phyloP scores from a whole-genome alignment of 2,329 filamentous ascomycete species.

The Bipolaris victoriae region DNA sequence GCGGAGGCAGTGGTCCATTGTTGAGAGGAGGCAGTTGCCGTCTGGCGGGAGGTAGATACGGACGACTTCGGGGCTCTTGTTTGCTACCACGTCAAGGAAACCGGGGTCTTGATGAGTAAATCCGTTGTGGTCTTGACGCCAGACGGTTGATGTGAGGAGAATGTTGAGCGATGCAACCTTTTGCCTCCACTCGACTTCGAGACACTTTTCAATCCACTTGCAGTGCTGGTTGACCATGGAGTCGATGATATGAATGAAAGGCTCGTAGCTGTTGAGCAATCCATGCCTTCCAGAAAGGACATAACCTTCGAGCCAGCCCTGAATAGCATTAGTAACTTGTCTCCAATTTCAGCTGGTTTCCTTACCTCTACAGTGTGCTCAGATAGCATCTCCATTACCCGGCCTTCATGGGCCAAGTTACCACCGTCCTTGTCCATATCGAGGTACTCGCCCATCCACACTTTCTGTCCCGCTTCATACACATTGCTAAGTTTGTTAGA shows the following conservation, averaged over 20 bases:
- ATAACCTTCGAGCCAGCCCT: slow-evolving; percentile 76
- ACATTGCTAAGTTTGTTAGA: slow-evolving; percentile 77
- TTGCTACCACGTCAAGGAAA: slow-evolving; percentile 79
- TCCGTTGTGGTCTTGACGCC: slow-evolving; percentile 83
- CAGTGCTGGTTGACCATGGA: slow-evolving; percentile 87
- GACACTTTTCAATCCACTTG: slow-evolving; percentile 83
- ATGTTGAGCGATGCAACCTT: slow-evolving; percentile 80
- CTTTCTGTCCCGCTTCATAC: slow-evolving; percentile 77
- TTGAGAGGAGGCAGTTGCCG: slow-evolving; percentile 76
- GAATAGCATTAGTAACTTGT: slow-evolving; percentile 10
- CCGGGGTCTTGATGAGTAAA: slow-evolving; percentile 81
- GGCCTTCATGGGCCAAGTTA: slow-evolving; percentile 70
- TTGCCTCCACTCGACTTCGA: slow-evolving; percentile 78
- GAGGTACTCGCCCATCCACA: slow-evolving; percentile 80
- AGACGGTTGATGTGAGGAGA: slow-evolving; percentile 77
- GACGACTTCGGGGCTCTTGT: slow-evolving; percentile 80
- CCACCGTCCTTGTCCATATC: slow-evolving; percentile 77
- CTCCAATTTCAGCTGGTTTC: background rate
- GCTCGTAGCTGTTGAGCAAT: slow-evolving; percentile 80
- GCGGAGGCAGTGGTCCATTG: slow-evolving; percentile 76
- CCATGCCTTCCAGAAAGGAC: slow-evolving; percentile 76
- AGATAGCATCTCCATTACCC: slow-evolving; percentile 84
- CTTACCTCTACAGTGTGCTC: slow-evolving; percentile 75
- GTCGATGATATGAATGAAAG: slow-evolving; percentile 82
- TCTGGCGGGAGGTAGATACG: slow-evolving; percentile 82